Percentiles rank a stretch among this genome's conserved stretches.
These are phyloP conservation scores for Xylariaceae sp. DNA, from an alignment of 2,329 filamentous ascomycete genomes.

Conservation along the genomic window DNA sequence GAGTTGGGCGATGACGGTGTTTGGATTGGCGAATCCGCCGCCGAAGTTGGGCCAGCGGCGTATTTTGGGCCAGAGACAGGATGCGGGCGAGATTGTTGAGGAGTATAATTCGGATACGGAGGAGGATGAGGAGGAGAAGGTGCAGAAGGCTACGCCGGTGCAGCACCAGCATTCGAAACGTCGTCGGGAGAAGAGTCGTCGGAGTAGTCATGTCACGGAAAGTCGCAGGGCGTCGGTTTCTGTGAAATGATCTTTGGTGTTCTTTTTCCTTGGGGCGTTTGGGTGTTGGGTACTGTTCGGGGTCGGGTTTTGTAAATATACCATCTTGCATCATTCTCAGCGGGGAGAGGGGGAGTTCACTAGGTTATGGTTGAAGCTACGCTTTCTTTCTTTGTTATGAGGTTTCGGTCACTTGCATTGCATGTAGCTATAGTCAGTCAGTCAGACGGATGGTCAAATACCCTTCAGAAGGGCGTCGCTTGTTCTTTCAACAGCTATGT, in stretches of 20 bases:
- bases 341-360: too few relatives aligned
- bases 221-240: background rate
- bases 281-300: too few relatives aligned
- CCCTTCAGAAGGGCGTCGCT: too few relatives aligned
- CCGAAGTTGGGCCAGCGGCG: conserved; percentile 23
- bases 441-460: too few relatives aligned
- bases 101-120: background rate
- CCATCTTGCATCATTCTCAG: too few relatives aligned
- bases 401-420: too few relatives aligned
- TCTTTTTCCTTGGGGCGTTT: background rate
- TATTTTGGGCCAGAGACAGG: conserved; percentile 26
- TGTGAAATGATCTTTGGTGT: background rate
- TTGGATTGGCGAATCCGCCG: conserved; percentile 27
- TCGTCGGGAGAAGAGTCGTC: background rate
- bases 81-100: background rate
- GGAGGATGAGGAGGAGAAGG: background rate
- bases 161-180: background rate
- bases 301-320: too few relatives aligned
- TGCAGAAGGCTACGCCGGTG: background rate
- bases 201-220: background rate
- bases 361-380: too few relatives aligned
- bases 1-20: conserved; percentile 20
- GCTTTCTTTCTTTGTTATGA: too few relatives aligned
- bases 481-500: too few relatives aligned
- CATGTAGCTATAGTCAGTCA: too few relatives aligned